Percentiles rank a stretch among this genome's conserved stretches.
These are phyloP conservation scores for Thermomyces lanuginosus DNA, from an alignment of 2,329 filamentous ascomycete genomes.

Conservation along the genomic window DNA sequence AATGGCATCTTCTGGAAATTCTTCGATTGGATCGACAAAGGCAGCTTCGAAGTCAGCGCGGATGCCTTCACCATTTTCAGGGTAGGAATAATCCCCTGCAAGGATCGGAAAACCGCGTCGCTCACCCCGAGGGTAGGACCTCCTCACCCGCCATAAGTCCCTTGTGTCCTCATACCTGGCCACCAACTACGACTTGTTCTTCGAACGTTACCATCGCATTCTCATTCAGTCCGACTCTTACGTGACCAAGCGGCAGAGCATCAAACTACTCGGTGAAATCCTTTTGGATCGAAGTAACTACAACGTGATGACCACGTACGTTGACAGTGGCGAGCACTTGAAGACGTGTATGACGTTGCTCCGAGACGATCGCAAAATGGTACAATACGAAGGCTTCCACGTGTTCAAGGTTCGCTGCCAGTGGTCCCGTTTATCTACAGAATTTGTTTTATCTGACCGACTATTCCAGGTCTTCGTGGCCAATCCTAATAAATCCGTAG, in stretches of 20 bases:
- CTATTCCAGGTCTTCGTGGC: slow-evolving; percentile 67
- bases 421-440: too few species aligned
- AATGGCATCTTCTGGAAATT: slow-evolving; percentile 90
- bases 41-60: slow-evolving; percentile 88
- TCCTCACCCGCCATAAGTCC: slow-evolving; percentile 84
- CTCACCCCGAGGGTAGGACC: slow-evolving; percentile 44
- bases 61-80: slow-evolving; percentile 97
- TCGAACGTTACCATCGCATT: slow-evolving; percentile 71
- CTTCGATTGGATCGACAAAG: slow-evolving; percentile 93
- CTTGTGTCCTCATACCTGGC: slow-evolving; percentile 75
- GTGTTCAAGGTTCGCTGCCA: slow-evolving; percentile 64
- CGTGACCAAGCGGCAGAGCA: slow-evolving; percentile 94
- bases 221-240: slow-evolving; percentile 88
- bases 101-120: background rate
- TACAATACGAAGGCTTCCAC: slow-evolving; percentile 97
- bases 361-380: slow-evolving; percentile 93
- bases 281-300: slow-evolving; percentile 91
- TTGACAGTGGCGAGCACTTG: slow-evolving; percentile 84
- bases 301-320: slow-evolving; percentile 93
- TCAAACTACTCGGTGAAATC: slow-evolving; percentile 91
- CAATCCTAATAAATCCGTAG: slow-evolving; percentile 93
- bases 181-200: slow-evolving; percentile 87
- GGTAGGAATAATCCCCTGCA: slow-evolving; percentile 45
- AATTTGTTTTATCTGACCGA: too few species aligned
- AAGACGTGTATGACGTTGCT: slow-evolving; percentile 98